Evolutionary conservation across 352 stramenopile genomes (phyloP).

Genomic region (Phytophthora multivora): DNA sequence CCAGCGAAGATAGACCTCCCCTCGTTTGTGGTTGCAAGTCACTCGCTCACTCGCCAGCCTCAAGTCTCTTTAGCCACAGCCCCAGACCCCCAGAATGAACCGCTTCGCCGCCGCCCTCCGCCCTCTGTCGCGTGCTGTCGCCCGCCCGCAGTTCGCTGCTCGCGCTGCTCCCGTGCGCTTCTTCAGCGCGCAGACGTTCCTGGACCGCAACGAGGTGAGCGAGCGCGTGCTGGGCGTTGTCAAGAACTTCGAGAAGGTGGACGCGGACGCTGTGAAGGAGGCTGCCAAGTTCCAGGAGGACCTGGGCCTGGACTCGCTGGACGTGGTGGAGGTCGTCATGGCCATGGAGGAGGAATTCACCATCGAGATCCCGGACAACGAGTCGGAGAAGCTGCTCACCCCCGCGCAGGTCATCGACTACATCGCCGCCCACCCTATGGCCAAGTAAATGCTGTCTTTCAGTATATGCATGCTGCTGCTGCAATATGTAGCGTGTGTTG

Average conservation of each 20-base stretch:
- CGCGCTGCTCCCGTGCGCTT: constrained; percentile 51
- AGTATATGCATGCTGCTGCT: constrained; percentile 10
- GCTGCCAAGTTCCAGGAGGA: constrained; percentile 97
- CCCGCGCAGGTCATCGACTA: constrained; percentile 98
- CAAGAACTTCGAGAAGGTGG: constrained; percentile 99
- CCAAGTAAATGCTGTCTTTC: constrained; percentile 92
- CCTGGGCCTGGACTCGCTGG: constrained; percentile 98
- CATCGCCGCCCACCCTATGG: constrained; percentile 98
- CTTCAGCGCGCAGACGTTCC: constrained; percentile 88
- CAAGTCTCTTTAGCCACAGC: constrained; percentile 3
- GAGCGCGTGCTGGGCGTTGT: constrained; percentile 97
- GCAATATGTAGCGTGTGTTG: constrained; percentile 11
- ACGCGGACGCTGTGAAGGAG: constrained; percentile 92
- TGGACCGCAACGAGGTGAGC: constrained; percentile 94
- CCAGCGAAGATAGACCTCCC: not conserved
- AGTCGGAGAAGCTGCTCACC: constrained; percentile 99
- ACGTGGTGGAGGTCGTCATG: constrained; percentile 97
- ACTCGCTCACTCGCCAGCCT: constrained; percentile 19
- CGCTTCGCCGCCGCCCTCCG: constrained; percentile 75
- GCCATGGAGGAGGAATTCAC: constrained; percentile 99
- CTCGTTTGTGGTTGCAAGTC: constrained; percentile 37
- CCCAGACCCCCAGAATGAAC: constrained; percentile 61
- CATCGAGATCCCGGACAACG: constrained; percentile 99
- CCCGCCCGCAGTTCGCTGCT: constrained; percentile 48
- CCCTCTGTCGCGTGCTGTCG: constrained; percentile 62